Evolutionary conservation across 805 yeast species (phyloP), one percentile per base, ranked within the genome.

Genomic region (Nadsonia fulvescens): DNA sequence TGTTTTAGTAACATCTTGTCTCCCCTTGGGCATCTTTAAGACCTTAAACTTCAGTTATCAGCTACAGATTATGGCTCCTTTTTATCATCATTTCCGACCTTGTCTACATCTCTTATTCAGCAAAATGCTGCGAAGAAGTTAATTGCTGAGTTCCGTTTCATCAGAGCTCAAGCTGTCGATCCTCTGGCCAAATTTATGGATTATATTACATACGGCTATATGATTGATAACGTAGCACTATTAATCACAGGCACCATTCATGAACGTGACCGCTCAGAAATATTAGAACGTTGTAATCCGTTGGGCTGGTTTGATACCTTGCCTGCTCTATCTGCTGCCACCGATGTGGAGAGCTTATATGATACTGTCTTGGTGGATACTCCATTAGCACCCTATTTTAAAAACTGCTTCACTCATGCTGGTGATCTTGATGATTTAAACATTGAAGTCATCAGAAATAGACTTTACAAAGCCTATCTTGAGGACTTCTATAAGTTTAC

Each of bases 271-370:
- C 70, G 78, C 44, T 54, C 69, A 21, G 98, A 89, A 44, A 74
- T 91, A 27, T 62, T 89, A 43, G 70, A 70, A 32, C 71, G 94
- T 47, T 82, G 94, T 49, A 93, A 89, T 48, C 98, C 98, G 0
- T 61, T 89, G 40, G 99, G 99, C 23, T 83, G 95, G 94, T 89
- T 89, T 44, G 98, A 89, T 40, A 86, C 96, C 5, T 66, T 89
- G 39, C 98, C 98, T 18, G 86, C 96, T 0, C 61, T 89, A 32
- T 68, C 89, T 9, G 89, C 86, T 25, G 95, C 96, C 24, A 81
- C 94, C 2, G 96, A 86, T 51, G 69, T 86, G 31, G 93, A 82
- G 42, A 70, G 89, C n/a, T 62, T 89, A 41, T 89, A 86, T 55
- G 75, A 75, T 42, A 77, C 91, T 1, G 98, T 89, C 8, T 59